Evolutionary conservation across 2,329 filamentous ascomycete species (phyloP).

Genomic region (Cladosporium austrohemisphaericum): DNA sequence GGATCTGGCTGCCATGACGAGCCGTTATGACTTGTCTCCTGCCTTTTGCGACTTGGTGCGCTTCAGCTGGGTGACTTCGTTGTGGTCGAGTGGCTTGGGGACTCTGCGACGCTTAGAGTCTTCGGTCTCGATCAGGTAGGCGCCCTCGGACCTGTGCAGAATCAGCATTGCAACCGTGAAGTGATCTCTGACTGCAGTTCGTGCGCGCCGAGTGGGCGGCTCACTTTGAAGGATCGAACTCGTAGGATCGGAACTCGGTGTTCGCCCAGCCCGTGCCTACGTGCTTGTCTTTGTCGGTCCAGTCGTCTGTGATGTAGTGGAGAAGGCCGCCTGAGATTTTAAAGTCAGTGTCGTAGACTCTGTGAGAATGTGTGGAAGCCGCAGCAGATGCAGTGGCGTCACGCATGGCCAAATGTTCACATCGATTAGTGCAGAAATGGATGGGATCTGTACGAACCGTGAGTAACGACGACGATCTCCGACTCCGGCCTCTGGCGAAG

Average conservation of each 20-base stretch:
- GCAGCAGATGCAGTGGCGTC: not conserved
- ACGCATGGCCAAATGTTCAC: not conserved
- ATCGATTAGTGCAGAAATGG: not conserved
- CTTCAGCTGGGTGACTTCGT: constrained; percentile 33
- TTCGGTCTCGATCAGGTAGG: constrained; percentile 34
- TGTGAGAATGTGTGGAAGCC: not conserved
- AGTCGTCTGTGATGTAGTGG: constrained; percentile 83
- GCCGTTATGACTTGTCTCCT: not conserved
- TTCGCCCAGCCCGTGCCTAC: constrained; percentile 68
- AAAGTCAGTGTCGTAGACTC: not conserved
- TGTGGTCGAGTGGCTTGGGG: constrained; percentile 31
- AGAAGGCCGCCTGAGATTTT: constrained; percentile 56
- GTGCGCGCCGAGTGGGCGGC: not conserved
- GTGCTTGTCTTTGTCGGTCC: constrained; percentile 55
- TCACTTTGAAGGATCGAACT: constrained; percentile 42
- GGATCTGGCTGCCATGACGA: no score
- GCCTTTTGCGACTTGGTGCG: constrained; percentile 21
- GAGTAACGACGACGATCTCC: constrained; percentile 73
- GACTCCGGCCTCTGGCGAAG: constrained; percentile 54
- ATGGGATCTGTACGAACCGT: constrained; percentile 50
- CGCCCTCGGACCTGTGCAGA: constrained; percentile 34
- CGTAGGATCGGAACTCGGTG: constrained; percentile 67
- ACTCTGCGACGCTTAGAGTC: constrained; percentile 28
- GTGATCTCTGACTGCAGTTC: not conserved
- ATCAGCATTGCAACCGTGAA: constrained; percentile 21